These are phyloP conservation scores for Zymoseptoria passerinii DNA, from an alignment of 2,329 filamentous ascomycete species.

Conservation along the genomic window DNA sequence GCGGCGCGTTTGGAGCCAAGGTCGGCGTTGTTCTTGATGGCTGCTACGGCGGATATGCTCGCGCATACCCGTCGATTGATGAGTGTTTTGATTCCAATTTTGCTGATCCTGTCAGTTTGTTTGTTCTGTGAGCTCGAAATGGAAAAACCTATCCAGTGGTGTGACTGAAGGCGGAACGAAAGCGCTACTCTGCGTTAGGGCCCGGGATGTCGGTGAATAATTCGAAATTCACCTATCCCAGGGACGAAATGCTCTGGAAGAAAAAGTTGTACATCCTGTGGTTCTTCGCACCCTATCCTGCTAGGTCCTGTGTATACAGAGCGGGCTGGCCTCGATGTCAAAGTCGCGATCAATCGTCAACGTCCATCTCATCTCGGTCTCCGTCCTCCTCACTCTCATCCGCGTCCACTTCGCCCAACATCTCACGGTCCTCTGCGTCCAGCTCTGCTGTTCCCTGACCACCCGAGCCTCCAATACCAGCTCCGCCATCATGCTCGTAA, in stretches of 20 bases:
- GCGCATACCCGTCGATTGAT: background rate
- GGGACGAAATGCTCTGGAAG: no score
- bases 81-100: background rate
- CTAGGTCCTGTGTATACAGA: background rate
- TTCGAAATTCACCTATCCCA: no score
- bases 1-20: background rate
- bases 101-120: background rate
- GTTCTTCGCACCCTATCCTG: background rate
- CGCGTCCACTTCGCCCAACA: conserved; percentile 31
- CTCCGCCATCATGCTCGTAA: conserved; percentile 20
- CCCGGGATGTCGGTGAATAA: background rate
- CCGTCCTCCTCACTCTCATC: conserved; percentile 26
- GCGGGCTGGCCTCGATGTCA: background rate
- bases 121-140: background rate
- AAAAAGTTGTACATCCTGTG: background rate
- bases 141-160: background rate
- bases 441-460: conserved; percentile 17
- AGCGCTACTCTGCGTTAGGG: background rate
- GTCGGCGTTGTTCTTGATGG: background rate
- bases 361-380: background rate
- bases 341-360: background rate
- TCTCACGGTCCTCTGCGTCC: conserved; percentile 32
- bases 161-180: background rate
- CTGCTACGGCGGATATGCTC: background rate
- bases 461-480: background rate